Percentiles rank a stretch among this genome's conserved stretches.
Evolutionary conservation across 1,139 yeast genomes (phyloP).

Genomic region (Williopsis jadinii): DNA sequence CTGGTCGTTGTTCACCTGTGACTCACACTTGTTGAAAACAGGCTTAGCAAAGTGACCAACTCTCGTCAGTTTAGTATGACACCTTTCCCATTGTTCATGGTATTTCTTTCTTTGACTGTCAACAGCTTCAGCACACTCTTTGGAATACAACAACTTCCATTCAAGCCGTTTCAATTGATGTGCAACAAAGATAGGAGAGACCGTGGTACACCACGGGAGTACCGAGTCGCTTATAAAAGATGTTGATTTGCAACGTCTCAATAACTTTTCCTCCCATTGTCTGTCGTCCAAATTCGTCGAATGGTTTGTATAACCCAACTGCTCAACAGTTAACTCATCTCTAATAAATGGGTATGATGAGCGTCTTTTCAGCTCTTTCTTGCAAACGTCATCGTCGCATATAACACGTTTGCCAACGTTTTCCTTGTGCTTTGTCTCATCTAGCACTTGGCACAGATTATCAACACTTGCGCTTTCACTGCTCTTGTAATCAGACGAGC

Average conservation of each 20-base stretch:
- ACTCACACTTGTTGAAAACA: conserved; percentile 29
- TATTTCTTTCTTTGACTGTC: conserved; percentile 3
- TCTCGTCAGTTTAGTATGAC: conserved; percentile 16
- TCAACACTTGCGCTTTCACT: neutral
- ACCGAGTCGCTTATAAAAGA: conserved; percentile 37
- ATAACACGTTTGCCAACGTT: neutral
- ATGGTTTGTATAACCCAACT: conserved; percentile 21
- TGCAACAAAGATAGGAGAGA: conserved; percentile 23
- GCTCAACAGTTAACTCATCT: conserved; percentile 29
- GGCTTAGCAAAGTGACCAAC: conserved; percentile 30
- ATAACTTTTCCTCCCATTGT: neutral
- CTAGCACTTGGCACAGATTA: neutral
- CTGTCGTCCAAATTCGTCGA: conserved; percentile 3
- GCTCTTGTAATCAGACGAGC: neutral
- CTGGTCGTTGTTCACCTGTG: conserved; percentile 26
- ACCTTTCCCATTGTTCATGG: conserved; percentile 3
- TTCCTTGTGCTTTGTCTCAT: neutral
- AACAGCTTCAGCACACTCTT: neutral
- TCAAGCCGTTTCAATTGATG: conserved; percentile 24
- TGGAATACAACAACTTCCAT: conserved; percentile 10
- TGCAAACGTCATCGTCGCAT: conserved; percentile 13
- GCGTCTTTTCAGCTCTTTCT: conserved; percentile 32
- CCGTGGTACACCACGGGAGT: conserved; percentile 23
- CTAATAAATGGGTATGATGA: conserved; percentile 36
- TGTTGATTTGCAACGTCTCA: conserved; percentile 33